A percentile compares a stretch with the other conserved stretches of the same genome.
phyloP scores from a whole-genome alignment of 176 grass and related monocot species.

The Rhynchospora breviuscula region DNA sequence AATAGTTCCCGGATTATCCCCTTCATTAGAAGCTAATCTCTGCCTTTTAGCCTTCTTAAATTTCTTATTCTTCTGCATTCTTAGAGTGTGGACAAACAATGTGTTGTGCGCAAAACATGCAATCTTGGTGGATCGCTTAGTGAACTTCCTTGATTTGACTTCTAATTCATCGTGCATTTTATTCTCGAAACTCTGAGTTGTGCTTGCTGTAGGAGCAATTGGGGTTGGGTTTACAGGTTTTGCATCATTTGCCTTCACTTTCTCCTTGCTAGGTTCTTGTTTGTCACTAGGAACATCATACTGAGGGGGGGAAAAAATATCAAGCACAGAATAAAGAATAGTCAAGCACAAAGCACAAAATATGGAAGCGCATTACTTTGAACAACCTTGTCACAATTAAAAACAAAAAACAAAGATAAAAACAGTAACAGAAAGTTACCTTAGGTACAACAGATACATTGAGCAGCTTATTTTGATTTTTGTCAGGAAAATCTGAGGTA shows the following conservation, averaged over 20 bases:
- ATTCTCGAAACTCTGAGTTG: neutral
- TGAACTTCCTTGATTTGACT: slow-evolving; percentile 38
- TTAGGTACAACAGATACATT: neutral
- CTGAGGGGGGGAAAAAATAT: neutral
- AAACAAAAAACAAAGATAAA: neutral
- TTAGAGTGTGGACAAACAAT: slow-evolving; percentile 47
- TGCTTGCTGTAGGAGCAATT: neutral
- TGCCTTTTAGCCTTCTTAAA: slow-evolving; percentile 38
- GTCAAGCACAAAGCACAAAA: neutral
- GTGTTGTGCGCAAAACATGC: slow-evolving; percentile 42
- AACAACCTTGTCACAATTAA: neutral
- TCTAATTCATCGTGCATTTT: slow-evolving; percentile 1
- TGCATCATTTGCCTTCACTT: neutral
- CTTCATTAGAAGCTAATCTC: slow-evolving; percentile 4
- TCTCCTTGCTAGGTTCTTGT: slow-evolving; percentile 13
- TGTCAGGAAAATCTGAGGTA: neutral
- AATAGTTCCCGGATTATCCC: slow-evolving; percentile 24
- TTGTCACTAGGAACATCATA: neutral
- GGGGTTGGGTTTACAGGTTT: neutral
- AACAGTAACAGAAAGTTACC: neutral
- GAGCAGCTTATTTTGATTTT: slow-evolving; percentile 1
- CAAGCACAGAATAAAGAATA: neutral
- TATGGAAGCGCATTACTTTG: neutral
- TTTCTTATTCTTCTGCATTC: slow-evolving; percentile 37
- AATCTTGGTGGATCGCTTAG: slow-evolving; percentile 34